Evolutionary conservation across 169 alveolate species (phyloP), one percentile per base, ranked within the genome.

Genomic region (Theileria equi): DNA sequence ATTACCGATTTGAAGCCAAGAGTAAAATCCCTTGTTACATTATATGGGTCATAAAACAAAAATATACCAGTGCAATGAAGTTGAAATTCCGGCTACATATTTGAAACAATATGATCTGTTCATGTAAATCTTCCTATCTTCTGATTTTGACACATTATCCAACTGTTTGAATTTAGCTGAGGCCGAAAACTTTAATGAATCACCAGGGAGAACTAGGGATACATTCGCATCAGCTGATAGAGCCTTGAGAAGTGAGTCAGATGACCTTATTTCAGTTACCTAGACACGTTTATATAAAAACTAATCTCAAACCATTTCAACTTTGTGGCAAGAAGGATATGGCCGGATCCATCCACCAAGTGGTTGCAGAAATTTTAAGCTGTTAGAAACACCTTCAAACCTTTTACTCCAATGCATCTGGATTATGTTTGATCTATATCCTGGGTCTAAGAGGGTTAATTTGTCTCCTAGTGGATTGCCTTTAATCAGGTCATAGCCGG

Each of bases 401-500:
- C 65, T 69, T 16, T 54, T 50, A 1, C 53, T 55, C 84, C 84
- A 74, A 19, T 64, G 84, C 84, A 74, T 74, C 32, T 74, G 84
- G 31, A 74, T 64, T 2, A 63, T 53, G 25, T 34, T 74, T 16
- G 84, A 64, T 31, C 73, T 55, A 36, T 57, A 77, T 8, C 86
- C 86, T 16, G 86, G 86, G 29, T 77, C 86, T 4, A 77, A 45
- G 43, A 77, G 17, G 31, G 63, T 77, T 3, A 66, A 25, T 31
- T 60, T 67, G 26, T 67, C 81, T n/a, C 86, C 86, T 43, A 77
- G 29, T 11, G 86, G 86, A 58, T 77, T 77, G 41, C 86, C 86
- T 34, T 65, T 77, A 5, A 77, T 21, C 16, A 77, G 32, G 21
- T 77, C 86, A 58, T 77, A 77, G 0, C 86, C 86, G 17, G 86